phyloP scores from a whole-genome alignment of 2,329 filamentous ascomycete species.

The Hypoxylon sp. region DNA sequence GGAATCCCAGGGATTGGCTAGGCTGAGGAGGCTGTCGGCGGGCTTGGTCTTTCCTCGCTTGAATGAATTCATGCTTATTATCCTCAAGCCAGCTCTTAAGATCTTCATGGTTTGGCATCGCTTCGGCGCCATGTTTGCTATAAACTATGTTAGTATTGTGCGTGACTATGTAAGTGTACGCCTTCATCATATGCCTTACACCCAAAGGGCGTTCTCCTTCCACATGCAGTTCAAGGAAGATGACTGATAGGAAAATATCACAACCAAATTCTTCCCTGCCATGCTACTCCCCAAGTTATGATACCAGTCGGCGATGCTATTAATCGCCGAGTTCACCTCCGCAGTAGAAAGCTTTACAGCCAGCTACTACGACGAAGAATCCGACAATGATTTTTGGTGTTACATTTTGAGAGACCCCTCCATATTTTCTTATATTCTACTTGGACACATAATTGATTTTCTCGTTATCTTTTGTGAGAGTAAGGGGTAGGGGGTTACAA shows the following conservation, averaged over 20 bases:
- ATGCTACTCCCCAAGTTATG: neutral
- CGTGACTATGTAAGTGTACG: neutral
- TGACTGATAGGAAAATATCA: neutral
- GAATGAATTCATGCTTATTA: constrained; percentile 34
- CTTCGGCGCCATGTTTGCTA: constrained; percentile 32
- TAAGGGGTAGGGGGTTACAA: neutral
- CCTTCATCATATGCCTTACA: neutral
- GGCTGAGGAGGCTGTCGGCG: neutral
- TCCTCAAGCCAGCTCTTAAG: constrained; percentile 35
- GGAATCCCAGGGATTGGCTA: neutral
- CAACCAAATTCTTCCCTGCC: neutral
- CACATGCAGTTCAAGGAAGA: neutral
- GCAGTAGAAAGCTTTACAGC: neutral
- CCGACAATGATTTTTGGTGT: neutral
- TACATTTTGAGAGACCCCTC: neutral
- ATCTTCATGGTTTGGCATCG: constrained; percentile 26
- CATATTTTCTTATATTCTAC: neutral
- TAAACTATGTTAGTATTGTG: constrained; percentile 12
- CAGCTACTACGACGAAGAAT: neutral
- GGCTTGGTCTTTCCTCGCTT: constrained; percentile 1
- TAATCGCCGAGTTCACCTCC: neutral
- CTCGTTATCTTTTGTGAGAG: neutral
- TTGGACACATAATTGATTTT: neutral
- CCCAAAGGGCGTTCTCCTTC: neutral
- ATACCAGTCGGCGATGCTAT: neutral